These are phyloP conservation scores for Haplographium delicatum DNA, from an alignment of 495 filamentous ascomycete species.

Conservation along the genomic window DNA sequence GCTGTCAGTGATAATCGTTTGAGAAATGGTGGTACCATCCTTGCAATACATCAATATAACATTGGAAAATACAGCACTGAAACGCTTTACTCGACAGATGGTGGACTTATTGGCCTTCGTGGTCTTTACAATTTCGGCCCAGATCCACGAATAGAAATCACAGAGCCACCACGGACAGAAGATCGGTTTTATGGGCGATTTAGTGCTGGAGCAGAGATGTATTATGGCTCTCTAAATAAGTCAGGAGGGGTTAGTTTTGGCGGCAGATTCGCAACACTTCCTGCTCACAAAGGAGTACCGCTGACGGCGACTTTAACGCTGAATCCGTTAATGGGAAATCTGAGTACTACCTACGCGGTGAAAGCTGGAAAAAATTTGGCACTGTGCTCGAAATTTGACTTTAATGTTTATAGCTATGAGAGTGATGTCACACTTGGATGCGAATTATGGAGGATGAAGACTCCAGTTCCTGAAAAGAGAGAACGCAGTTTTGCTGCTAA, in stretches of 20 bases:
- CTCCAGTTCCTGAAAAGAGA: slow-evolving; percentile 24
- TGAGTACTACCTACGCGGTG: slow-evolving; percentile 85
- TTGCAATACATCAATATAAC: slow-evolving; percentile 84
- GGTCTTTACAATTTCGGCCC: slow-evolving; percentile 93
- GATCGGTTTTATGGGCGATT: slow-evolving; percentile 60
- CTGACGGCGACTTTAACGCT: slow-evolving; percentile 88
- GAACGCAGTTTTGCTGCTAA: slow-evolving; percentile 50
- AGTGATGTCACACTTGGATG: slow-evolving; percentile 85
- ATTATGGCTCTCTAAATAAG: slow-evolving; percentile 90
- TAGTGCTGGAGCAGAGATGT: slow-evolving; percentile 84
- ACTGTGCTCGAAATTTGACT: slow-evolving; percentile 86
- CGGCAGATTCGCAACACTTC: slow-evolving; percentile 82
- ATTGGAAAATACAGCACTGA: slow-evolving; percentile 84
- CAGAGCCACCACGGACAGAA: slow-evolving; percentile 24
- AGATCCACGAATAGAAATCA: slow-evolving; percentile 52
- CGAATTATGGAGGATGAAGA: slow-evolving; percentile 72
- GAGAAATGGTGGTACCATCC: slow-evolving; percentile 66
- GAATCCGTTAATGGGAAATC: slow-evolving; percentile 87
- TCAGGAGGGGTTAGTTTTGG: slow-evolving; percentile 75
- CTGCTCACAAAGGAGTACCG: slow-evolving; percentile 76
- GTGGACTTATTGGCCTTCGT: slow-evolving; percentile 77
- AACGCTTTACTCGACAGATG: slow-evolving; percentile 88
- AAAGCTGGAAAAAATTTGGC: slow-evolving; percentile 75
- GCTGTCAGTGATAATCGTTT: slow-evolving; percentile 75
- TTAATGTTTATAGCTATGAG: slow-evolving; percentile 98